Evolutionary conservation across 306 rosid species (phyloP), one percentile per base, ranked within the genome.

Genomic region (Gastrolobium bilobum): DNA sequence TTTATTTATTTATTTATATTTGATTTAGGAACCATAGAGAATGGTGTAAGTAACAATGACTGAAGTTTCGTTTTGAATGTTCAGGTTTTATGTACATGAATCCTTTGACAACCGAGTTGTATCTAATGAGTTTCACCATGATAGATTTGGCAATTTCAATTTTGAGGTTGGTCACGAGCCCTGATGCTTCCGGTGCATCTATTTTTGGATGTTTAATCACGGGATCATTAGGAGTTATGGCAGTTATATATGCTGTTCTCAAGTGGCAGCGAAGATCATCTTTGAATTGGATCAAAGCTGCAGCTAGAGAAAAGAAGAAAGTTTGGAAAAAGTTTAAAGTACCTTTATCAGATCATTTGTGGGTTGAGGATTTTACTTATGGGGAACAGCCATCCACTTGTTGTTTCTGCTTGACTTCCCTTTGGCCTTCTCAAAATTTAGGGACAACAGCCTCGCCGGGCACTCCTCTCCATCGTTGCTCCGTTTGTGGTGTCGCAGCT

Each of bases 401-500:
- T 76, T 89, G 91, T 78, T 86, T 89, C 64, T 91, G 96, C 81
- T 83, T 91, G 88, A 87, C 89, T 78, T 86, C 96, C 35, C 81
- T 89, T 33, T 83, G 88, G 83, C 86, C 90, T 71, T 84, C 87
- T 79, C 91, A 89, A 50, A 89, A 84, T 85, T 52, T 89, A 69
- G 89, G 90, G 6, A 62, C 93, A 76, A 83, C 90, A 79, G 82
- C 86, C 31, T 53, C 84, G 10, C 85, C 73, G 0, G 79, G 60
- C 33, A 81, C 80, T 76, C 91, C 90, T 83, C 84, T 89, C 68
- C 96, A 91, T 70, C 96, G 86, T 67, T 91, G 96, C 91, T 83
- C 91, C 26, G 96, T 91, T 79, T 91, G 96, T 74, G 96, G 96
- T 38, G 96, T 84, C 1, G 96, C 91, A 44, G 93, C 96, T 79